Evolutionary conservation across 768 basidiomycete species (phyloP).

Genomic region (Leccinum imitatum): DNA sequence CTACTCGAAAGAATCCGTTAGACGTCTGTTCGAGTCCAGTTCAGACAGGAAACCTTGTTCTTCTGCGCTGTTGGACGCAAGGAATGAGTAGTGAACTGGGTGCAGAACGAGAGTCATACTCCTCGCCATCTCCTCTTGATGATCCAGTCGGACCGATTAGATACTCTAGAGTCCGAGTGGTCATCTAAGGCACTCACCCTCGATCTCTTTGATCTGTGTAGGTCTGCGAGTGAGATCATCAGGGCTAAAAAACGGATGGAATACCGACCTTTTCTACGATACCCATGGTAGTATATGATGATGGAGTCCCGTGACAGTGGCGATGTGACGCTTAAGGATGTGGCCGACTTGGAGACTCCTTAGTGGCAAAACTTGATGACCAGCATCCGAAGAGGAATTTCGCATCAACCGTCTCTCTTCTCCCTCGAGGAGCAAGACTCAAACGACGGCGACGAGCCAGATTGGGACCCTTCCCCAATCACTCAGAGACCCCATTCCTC

Average conservation of each 20-base stretch:
- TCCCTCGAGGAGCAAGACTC: slow-evolving; percentile 58
- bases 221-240: slow-evolving; percentile 9
- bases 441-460: slow-evolving; percentile 45
- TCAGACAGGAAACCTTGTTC: slow-evolving; percentile 67
- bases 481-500: slow-evolving; percentile 21
- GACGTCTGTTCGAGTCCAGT: slow-evolving; percentile 2
- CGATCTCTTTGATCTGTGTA: slow-evolving; percentile 87
- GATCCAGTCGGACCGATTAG: slow-evolving; percentile 8
- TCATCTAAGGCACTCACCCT: slow-evolving; percentile 58
- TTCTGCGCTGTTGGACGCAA: slow-evolving; percentile 70
- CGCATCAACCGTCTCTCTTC: slow-evolving; percentile 67
- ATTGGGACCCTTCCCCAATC: slow-evolving; percentile 42
- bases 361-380: slow-evolving; percentile 12
- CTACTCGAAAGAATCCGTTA: slow-evolving; percentile 39
- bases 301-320: neutral
- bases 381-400: slow-evolving; percentile 25
- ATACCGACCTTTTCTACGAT: slow-evolving; percentile 82
- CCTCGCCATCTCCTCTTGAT: slow-evolving; percentile 92
- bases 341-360: neutral
- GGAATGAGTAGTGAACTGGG: slow-evolving; percentile 2
- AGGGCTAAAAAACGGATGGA: slow-evolving; percentile 2
- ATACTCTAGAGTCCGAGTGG: neutral
- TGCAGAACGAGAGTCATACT: slow-evolving; percentile 57
- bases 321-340: neutral
- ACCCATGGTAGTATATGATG: slow-evolving; percentile 59